Base-by-base conservation (phyloP, 305 asterid genomes). In the Rubia balearica region DNA sequence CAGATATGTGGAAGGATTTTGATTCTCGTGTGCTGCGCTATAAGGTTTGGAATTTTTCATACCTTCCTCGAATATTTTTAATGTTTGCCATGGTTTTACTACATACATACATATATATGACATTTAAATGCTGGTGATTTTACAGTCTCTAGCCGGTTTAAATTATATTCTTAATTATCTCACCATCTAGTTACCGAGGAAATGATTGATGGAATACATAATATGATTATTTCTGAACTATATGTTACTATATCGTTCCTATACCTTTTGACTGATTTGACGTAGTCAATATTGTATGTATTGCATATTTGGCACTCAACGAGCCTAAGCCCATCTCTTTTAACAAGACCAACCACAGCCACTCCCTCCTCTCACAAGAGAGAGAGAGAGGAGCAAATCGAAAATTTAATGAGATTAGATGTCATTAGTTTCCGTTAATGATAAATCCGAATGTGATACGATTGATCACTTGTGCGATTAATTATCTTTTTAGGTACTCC, bases 1-100 rank as follows among this genome's bases (percentile, higher is more conserved):
- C 96, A 51, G 98, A 90, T 81, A 94, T 94, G 99, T 91, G 99
- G 99, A 94, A 94, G 82, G 99, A 94, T 81, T 94, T 94, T 71
- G 95, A 94, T 73, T 80, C 95, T 70, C 98, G 97, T 78, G 97
- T 94, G 80, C 78, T 94, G 88, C 99, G 98, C 74, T 94, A 91
- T 79, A 94, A 91, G 99, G 99, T 94, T 16, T 74, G 72, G 89
- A 27, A 38, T 74, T 74, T 73, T 61, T 75, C 70, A 55, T 70
- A 69, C 55, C 33, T 19, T 71, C 48, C 21, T 65, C 67, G 69
- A n/a, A 73, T 70, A 66, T 14, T 77, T 67, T 68, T 55, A 33
- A 59, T 49, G 51, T 66, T 66, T 13, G 72, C 41, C 62, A 5
- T 45, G 3, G 16, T 10, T 69, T 46, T 16, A 22, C 46, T n/a